phyloP scores from a whole-genome alignment of 805 yeast genomes.

The Sugiyamaella marilandica region DNA sequence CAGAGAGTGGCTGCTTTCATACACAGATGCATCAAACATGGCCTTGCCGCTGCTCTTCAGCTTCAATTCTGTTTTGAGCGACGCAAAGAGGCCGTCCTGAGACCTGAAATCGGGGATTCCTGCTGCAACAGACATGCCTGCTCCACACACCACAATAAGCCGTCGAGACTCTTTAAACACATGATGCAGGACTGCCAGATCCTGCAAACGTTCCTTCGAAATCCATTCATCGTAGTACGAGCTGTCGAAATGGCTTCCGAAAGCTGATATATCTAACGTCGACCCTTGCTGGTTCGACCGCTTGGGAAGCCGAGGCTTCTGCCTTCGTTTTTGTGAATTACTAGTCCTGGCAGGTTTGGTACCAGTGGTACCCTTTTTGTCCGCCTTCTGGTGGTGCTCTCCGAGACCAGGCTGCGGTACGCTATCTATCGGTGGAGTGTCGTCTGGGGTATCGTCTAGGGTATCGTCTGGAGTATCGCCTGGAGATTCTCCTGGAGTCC shows the following conservation, averaged over 20 bases:
- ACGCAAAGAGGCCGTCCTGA: conserved; percentile 61
- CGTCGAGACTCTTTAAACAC: conserved; percentile 52
- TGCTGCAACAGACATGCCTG: conserved; percentile 85
- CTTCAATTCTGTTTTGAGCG: conserved; percentile 35
- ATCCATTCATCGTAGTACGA: conserved; percentile 3
- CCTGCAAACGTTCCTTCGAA: conserved; percentile 14
- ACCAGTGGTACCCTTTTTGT: no score
- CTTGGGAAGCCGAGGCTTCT: conserved; percentile 18
- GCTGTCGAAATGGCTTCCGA: neutral
- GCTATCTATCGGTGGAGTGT: no score
- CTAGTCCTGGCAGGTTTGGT: no score
- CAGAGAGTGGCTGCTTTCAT: conserved; percentile 57
- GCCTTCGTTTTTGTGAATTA: neutral
- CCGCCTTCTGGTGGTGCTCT: no score
- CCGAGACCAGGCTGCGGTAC: no score
- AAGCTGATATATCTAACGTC: conserved; percentile 11
- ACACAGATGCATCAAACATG: conserved; percentile 74
- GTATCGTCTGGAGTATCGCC: no score
- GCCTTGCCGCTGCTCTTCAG: conserved; percentile 55
- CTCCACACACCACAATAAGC: conserved; percentile 72
- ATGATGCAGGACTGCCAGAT: conserved; percentile 46
- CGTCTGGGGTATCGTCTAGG: no score
- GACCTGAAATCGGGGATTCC: conserved; percentile 90
- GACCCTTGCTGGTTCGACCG: conserved; percentile 4
- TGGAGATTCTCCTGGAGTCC: no score